Evolutionary conservation across 2,329 filamentous ascomycete genomes (phyloP).

Genomic region (Akanthomyces dipterigenus): DNA sequence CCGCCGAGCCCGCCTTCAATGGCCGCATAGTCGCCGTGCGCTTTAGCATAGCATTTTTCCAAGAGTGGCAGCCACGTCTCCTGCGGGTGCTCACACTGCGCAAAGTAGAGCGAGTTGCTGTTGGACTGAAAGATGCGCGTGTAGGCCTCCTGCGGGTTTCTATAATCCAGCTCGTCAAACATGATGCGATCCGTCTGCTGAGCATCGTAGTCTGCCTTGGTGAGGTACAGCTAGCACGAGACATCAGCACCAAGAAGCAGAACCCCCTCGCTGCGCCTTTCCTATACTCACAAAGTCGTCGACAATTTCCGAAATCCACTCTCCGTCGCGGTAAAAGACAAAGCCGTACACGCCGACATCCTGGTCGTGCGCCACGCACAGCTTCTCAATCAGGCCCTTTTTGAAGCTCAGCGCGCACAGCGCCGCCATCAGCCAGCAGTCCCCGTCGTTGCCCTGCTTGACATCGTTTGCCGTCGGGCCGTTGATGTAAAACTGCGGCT

Average conservation of each 20-base stretch:
- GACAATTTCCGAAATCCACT: conserved; percentile 58
- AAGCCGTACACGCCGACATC: conserved; percentile 78
- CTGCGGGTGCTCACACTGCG: conserved; percentile 65
- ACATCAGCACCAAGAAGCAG: not conserved
- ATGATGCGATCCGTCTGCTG: conserved; percentile 39
- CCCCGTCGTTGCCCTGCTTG: conserved; percentile 68
- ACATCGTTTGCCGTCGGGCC: conserved; percentile 72
- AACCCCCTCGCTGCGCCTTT: conserved; percentile 12
- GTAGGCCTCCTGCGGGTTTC: conserved; percentile 53
- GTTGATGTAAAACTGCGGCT: conserved; percentile 70
- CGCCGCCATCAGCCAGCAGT: conserved; percentile 83
- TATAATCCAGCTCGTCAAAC: conserved; percentile 38
- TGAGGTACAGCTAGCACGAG: conserved; percentile 38
- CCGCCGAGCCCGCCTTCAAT: conserved; percentile 66
- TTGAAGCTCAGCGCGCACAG: conserved; percentile 72
- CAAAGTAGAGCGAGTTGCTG: conserved; percentile 69
- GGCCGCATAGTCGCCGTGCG: conserved; percentile 69
- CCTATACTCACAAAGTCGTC: conserved; percentile 41
- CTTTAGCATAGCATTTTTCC: conserved; percentile 76
- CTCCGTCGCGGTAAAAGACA: conserved; percentile 74
- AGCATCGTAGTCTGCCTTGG: conserved; percentile 56
- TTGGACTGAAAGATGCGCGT: conserved; percentile 66
- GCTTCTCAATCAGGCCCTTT: conserved; percentile 59
- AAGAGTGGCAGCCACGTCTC: conserved; percentile 76
- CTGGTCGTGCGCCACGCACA: conserved; percentile 68